These are phyloP conservation scores for Solanum neorickii DNA, from an alignment of 257 asterid species.

Conservation along the genomic window DNA sequence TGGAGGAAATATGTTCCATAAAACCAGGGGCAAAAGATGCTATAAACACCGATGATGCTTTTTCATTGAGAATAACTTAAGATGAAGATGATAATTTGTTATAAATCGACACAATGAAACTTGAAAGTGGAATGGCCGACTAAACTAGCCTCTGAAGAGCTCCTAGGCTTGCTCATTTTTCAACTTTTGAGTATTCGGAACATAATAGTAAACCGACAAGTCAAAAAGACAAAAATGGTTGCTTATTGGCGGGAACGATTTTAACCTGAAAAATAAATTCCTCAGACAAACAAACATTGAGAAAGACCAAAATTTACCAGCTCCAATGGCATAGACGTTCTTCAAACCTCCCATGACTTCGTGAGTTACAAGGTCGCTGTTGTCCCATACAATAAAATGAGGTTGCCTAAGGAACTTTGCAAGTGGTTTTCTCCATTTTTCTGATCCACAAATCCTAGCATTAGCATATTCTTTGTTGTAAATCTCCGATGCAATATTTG, in stretches of 20 bases:
- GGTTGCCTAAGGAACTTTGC: conserved; percentile 81
- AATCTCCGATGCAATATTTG: conserved; percentile 87
- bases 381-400: conserved; percentile 84
- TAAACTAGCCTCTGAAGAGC: background rate
- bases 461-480: conserved; percentile 85
- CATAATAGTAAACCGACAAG: background rate
- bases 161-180: background rate
- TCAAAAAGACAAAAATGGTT: background rate
- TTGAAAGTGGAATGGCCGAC: background rate
- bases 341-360: conserved; percentile 96
- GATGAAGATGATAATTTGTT: background rate
- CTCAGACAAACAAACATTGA: background rate
- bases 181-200: background rate
- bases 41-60: background rate
- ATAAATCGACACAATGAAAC: background rate
- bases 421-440: conserved; percentile 64
- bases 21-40: background rate
- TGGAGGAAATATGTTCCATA: background rate
- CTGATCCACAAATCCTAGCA: conserved; percentile 85
- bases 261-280: background rate
- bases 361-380: conserved; percentile 77
- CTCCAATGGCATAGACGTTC: conserved; percentile 89
- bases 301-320: conserved; percentile 35
- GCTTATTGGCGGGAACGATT: background rate
- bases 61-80: background rate